Percentiles rank a stretch among this genome's conserved stretches.
Conservation (phyloP, 495 filamentous ascomycete genomes). For the Neurospora hispaniola region DNA sequence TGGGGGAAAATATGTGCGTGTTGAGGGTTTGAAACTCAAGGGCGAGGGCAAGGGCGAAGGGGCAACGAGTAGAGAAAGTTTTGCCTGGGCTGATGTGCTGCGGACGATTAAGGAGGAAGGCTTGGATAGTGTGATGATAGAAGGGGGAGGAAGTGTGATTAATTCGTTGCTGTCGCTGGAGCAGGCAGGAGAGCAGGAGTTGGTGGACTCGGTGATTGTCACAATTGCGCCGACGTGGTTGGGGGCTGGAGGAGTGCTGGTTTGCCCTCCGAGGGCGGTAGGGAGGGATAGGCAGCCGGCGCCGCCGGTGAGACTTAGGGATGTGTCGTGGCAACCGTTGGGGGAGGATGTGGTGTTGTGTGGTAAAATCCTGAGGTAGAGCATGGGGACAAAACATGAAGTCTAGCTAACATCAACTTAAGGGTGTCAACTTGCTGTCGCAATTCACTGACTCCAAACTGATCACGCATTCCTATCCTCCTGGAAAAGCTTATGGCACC, state of each 20-base stretch:
- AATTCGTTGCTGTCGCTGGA: conserved; percentile 56
- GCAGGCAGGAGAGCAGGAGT: conserved; percentile 31
- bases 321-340: conserved; percentile 61
- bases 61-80: background rate
- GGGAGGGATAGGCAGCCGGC: conserved; percentile 40
- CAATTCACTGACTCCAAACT: background rate
- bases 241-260: conserved; percentile 64
- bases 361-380: conserved; percentile 36
- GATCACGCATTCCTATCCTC: background rate
- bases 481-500: background rate
- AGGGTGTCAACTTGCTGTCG: background rate
- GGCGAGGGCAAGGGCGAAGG: conserved; percentile 7
- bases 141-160: conserved; percentile 72
- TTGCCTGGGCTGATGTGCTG: conserved; percentile 54
- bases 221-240: conserved; percentile 81
- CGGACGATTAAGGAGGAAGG: conserved; percentile 45
- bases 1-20: conserved; percentile 30
- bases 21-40: conserved; percentile 2
- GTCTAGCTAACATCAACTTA: background rate
- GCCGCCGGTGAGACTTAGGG: conserved; percentile 49
- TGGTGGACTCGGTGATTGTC: conserved; percentile 66
- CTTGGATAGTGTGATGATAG: conserved; percentile 74
- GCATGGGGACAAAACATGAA: background rate
- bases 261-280: conserved; percentile 47
- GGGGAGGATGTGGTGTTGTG: conserved; percentile 75